phyloP scores from a whole-genome alignment of 371 early-diverging fungal genomes.

The Rhizopus microsporus region DNA sequence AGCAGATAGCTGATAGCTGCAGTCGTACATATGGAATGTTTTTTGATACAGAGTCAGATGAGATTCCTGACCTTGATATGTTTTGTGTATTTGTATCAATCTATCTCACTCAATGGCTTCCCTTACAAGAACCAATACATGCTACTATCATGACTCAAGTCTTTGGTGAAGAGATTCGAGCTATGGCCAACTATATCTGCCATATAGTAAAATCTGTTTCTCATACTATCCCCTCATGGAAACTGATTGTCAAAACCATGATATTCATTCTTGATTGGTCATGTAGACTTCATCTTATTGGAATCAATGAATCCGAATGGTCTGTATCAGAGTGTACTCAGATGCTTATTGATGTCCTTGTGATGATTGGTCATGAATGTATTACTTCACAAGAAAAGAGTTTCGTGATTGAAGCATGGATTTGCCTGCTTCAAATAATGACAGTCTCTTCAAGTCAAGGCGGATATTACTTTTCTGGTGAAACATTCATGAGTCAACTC shows the following conservation, averaged over 20 bases:
- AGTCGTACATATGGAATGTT: neutral
- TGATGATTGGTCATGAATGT: conserved; percentile 16
- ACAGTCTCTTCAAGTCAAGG: conserved; percentile 12
- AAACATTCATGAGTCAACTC: conserved; percentile 11
- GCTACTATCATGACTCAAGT: neutral
- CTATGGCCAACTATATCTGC: neutral
- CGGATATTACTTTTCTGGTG: conserved; percentile 16
- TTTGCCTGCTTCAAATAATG: conserved; percentile 21
- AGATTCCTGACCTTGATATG: conserved; percentile 10
- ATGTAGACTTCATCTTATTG: conserved; percentile 21
- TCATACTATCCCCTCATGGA: conserved; percentile 1
- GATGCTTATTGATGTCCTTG: conserved; percentile 14
- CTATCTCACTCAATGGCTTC: conserved; percentile 19
- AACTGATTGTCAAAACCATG: conserved; percentile 9
- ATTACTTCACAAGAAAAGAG: neutral
- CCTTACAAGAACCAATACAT: conserved; percentile 1
- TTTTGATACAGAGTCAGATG: neutral
- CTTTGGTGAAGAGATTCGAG: conserved; percentile 7
- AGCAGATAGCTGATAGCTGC: neutral
- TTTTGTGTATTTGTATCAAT: conserved; percentile 22
- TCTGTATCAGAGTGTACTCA: conserved; percentile 13
- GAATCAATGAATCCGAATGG: conserved; percentile 9
- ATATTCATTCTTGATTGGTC: conserved; percentile 25
- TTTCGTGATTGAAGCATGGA: conserved; percentile 19
- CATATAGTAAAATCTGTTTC: neutral